These are phyloP conservation scores for Claviceps capensis DNA, from an alignment of 2,329 filamentous ascomycete species.

Conservation along the genomic window DNA sequence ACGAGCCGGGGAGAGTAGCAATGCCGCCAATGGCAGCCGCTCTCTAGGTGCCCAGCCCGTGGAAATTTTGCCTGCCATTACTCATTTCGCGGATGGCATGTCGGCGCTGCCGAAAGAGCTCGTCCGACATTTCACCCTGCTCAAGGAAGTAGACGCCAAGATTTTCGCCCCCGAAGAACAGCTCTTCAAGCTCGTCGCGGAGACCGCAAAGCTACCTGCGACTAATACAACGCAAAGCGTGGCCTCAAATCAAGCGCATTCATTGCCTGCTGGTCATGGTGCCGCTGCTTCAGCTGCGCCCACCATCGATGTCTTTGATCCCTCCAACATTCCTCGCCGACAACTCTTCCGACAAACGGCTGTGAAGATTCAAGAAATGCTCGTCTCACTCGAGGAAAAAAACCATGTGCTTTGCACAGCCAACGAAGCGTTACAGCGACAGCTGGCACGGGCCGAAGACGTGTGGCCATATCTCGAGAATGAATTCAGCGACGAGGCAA, in stretches of 20 bases:
- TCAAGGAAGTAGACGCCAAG: slow-evolving; percentile 97
- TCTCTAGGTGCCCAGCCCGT: slow-evolving; percentile 42
- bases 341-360: slow-evolving; percentile 68
- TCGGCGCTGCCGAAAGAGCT: slow-evolving; percentile 88
- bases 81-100: slow-evolving; percentile 80
- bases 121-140: slow-evolving; percentile 83
- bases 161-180: slow-evolving; percentile 78
- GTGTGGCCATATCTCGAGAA: slow-evolving; percentile 75
- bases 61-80: slow-evolving; percentile 53
- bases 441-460: slow-evolving; percentile 71
- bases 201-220: slow-evolving; percentile 36
- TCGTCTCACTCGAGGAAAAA: slow-evolving; percentile 90
- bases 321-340: slow-evolving; percentile 49
- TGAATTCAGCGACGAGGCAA: slow-evolving; percentile 89
- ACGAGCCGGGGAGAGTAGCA: slow-evolving; percentile 29
- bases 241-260: slow-evolving; percentile 21
- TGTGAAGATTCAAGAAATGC: slow-evolving; percentile 66
- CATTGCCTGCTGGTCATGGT: slow-evolving; percentile 16
- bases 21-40: slow-evolving; percentile 29
- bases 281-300: slow-evolving; percentile 7
- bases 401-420: slow-evolving; percentile 92
- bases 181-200: slow-evolving; percentile 61
- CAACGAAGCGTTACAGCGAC: slow-evolving; percentile 75
- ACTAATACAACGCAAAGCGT: no score
- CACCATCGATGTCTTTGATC: slow-evolving; percentile 32